These are phyloP conservation scores for Taxawa tesnikishii DNA, from an alignment of 2,329 filamentous ascomycete species.

Conservation along the genomic window DNA sequence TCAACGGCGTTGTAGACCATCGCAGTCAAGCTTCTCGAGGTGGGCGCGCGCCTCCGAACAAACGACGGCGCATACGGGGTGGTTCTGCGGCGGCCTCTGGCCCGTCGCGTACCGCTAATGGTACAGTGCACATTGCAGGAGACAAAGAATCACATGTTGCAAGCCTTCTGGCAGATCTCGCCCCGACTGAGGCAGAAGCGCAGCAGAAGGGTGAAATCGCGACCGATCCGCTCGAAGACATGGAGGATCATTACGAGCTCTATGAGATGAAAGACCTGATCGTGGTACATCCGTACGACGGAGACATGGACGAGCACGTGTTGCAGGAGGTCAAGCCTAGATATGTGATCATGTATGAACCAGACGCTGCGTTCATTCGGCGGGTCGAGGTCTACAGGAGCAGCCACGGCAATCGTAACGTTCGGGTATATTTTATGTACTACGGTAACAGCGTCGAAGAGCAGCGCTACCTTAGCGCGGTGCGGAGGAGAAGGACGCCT, in stretches of 20 bases:
- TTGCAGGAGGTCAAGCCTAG: constrained; percentile 85
- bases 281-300: constrained; percentile 85
- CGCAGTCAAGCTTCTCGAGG: constrained; percentile 37
- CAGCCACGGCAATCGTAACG: constrained; percentile 78
- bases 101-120: constrained; percentile 55
- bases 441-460: constrained; percentile 55
- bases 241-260: constrained; percentile 84
- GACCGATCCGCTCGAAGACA: constrained; percentile 71
- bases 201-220: constrained; percentile 58
- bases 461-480: constrained; percentile 12
- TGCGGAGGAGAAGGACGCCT: constrained; percentile 86
- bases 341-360: constrained; percentile 98
- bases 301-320: constrained; percentile 92
- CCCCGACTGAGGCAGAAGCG: constrained; percentile 66
- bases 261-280: constrained; percentile 86
- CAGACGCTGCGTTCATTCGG: constrained; percentile 85
- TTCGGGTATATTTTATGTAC: constrained; percentile 93
- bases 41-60: constrained; percentile 63
- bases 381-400: constrained; percentile 92
- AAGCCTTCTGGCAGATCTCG: constrained; percentile 68
- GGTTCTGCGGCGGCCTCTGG: constrained; percentile 51
- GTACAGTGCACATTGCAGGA: constrained; percentile 64
- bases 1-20: constrained; percentile 53
- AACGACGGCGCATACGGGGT: constrained; percentile 72
- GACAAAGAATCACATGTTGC: constrained; percentile 76